These are phyloP conservation scores for Ogataea nakhonphanomensis DNA, from an alignment of 805 yeast species.

Conservation along the genomic window DNA sequence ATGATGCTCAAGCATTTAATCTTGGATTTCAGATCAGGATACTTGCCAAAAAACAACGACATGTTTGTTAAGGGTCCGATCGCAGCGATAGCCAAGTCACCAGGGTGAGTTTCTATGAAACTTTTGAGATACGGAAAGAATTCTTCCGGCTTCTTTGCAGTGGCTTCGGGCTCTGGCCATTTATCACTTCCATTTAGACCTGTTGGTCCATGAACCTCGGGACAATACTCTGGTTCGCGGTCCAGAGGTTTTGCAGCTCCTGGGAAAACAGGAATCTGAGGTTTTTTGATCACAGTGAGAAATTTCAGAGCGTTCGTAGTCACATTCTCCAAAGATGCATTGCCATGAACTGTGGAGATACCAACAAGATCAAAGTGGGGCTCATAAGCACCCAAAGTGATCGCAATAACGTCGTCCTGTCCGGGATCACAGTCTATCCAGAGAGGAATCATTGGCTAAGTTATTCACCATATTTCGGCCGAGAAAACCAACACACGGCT, in stretches of 20 bases:
- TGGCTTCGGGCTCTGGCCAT: slow-evolving; percentile 46
- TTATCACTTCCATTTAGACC: slow-evolving; percentile 76
- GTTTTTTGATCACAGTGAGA: slow-evolving; percentile 53
- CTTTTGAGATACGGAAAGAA: slow-evolving; percentile 26
- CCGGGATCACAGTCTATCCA: slow-evolving; percentile 96
- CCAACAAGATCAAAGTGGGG: slow-evolving; percentile 61
- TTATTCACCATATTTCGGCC: slow-evolving; percentile 6
- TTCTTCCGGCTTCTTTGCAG: slow-evolving; percentile 14
- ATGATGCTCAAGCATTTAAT: slow-evolving; percentile 60
- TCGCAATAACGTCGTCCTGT: slow-evolving; percentile 81
- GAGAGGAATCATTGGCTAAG: slow-evolving; percentile 46
- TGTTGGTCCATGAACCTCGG: slow-evolving; percentile 65
- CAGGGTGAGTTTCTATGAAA: slow-evolving; percentile 33
- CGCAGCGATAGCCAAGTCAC: slow-evolving; percentile 59
- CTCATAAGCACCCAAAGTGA: slow-evolving; percentile 57
- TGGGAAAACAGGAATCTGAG: slow-evolving; percentile 59
- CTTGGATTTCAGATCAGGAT: slow-evolving; percentile 51
- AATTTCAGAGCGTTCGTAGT: slow-evolving; percentile 67
- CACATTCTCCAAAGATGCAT: slow-evolving; percentile 60
- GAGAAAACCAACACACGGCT: background rate
- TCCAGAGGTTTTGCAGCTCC: slow-evolving; percentile 61
- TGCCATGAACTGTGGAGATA: slow-evolving; percentile 74
- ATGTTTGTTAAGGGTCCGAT: slow-evolving; percentile 79
- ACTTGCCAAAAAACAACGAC: slow-evolving; percentile 48
- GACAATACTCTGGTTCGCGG: slow-evolving; percentile 49